Percentiles rank a stretch among this genome's conserved stretches.
Conservation (phyloP, 805 yeast genomes). For the Metschnikowia borealis region DNA sequence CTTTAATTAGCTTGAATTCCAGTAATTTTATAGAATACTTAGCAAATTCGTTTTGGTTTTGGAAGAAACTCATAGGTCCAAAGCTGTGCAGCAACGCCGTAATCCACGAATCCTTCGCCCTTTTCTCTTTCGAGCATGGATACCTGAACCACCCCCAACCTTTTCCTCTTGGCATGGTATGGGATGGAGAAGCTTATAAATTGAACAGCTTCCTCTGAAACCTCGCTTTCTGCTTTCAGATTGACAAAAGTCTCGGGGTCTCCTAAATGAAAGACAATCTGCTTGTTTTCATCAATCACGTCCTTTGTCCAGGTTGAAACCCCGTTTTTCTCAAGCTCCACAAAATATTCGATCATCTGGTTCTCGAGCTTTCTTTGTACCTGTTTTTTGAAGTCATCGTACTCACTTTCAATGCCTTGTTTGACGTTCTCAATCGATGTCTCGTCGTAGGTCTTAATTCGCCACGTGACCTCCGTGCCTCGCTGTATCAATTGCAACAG, state of each 20-base stretch:
- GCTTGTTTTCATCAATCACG: constrained; percentile 32
- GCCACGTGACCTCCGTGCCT: constrained; percentile 6
- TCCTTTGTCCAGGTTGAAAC: neutral
- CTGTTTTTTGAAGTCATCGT: constrained; percentile 31
- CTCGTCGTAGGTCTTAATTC: constrained; percentile 31
- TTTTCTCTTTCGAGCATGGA: constrained; percentile 24
- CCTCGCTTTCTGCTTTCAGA: constrained; percentile 19
- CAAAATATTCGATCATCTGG: constrained; percentile 27
- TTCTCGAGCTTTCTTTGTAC: constrained; percentile 24
- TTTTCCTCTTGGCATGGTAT: constrained; percentile 18
- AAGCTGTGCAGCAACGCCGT: constrained; percentile 9
- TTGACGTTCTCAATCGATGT: constrained; percentile 26
- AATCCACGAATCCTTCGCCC: constrained; percentile 4
- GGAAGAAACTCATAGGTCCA: constrained; percentile 13
- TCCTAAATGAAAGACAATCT: constrained; percentile 25
- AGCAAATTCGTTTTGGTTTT: constrained; percentile 5
- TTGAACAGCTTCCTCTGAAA: constrained; percentile 1
- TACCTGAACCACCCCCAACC: constrained; percentile 33
- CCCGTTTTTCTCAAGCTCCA: constrained; percentile 10
- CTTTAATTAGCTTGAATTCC: too few relatives aligned
- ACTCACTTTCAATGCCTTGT: constrained; percentile 36
- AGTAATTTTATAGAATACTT: neutral
- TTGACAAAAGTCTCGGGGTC: constrained; percentile 16
- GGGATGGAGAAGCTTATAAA: constrained; percentile 37
- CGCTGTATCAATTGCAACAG: constrained; percentile 16